Conservation (phyloP, 306 rosid species). For the Senna siamea region DNA sequence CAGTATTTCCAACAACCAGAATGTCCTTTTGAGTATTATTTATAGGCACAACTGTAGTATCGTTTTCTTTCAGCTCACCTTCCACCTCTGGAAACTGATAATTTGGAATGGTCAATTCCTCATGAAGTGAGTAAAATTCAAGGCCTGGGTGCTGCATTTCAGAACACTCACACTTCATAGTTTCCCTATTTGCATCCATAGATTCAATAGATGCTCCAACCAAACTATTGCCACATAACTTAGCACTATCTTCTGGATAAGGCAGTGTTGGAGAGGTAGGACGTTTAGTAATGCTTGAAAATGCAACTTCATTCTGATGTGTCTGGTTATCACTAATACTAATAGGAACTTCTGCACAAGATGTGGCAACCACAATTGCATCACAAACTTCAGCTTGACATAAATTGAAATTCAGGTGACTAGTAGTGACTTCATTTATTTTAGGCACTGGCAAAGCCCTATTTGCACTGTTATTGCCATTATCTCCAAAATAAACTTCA, state of each 20-base stretch:
- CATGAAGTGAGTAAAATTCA: constrained; percentile 38
- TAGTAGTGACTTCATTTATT: constrained; percentile 49
- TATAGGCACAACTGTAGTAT: constrained; percentile 37
- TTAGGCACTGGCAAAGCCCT: constrained; percentile 42
- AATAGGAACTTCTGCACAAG: constrained; percentile 46
- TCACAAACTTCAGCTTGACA: constrained; percentile 45
- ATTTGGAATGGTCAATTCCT: constrained; percentile 45
- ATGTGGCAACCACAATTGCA: constrained; percentile 41
- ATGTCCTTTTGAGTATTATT: constrained; percentile 45
- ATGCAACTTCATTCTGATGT: constrained; percentile 42
- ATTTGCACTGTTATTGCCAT: constrained; percentile 34
- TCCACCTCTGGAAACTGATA: constrained; percentile 41
- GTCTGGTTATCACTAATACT: constrained; percentile 43
- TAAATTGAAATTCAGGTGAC: constrained; percentile 35
- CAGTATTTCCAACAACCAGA: constrained; percentile 41
- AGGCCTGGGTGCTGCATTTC: constrained; percentile 44
- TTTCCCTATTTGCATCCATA: constrained; percentile 41
- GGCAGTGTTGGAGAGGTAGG: constrained; percentile 42
- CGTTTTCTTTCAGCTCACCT: constrained; percentile 45
- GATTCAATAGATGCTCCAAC: constrained; percentile 46
- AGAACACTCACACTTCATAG: constrained; percentile 40
- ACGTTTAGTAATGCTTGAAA: constrained; percentile 39
- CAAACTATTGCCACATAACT: constrained; percentile 38
- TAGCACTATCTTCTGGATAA: constrained; percentile 45
- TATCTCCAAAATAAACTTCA: constrained; percentile 40